Evolutionary conservation across 2,329 filamentous ascomycete genomes (phyloP).

Genomic region (Pleurostoma richardsiae): DNA sequence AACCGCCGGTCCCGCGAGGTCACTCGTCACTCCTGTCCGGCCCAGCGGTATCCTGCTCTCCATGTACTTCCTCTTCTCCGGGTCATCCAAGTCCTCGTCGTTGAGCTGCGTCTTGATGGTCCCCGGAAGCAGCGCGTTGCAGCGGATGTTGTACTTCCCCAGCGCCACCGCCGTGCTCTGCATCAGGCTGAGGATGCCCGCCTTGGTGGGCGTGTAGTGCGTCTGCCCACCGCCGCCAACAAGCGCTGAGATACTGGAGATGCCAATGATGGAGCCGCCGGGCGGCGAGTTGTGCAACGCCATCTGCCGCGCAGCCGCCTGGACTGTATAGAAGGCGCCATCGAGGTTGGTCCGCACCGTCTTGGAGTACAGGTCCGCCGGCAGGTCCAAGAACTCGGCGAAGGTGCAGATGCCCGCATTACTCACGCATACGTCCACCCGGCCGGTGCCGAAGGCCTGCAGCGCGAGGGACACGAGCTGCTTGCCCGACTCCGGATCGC

Average conservation of each 20-base stretch:
- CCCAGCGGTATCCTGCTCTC: constrained; percentile 76
- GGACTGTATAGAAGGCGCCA: constrained; percentile 83
- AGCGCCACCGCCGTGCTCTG: constrained; percentile 77
- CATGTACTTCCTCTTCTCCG: constrained; percentile 70
- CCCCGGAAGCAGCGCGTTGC: constrained; percentile 79
- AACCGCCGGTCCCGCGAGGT: constrained; percentile 78
- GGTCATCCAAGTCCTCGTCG: constrained; percentile 72
- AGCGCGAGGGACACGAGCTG: constrained; percentile 64
- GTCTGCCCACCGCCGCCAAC: constrained; percentile 75
- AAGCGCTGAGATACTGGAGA: constrained; percentile 68
- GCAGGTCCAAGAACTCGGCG: constrained; percentile 74
- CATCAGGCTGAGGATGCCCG: constrained; percentile 74
- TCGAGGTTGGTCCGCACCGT: constrained; percentile 79
- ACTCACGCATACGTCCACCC: constrained; percentile 74
- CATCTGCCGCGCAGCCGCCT: constrained; percentile 84
- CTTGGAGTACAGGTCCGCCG: constrained; percentile 61
- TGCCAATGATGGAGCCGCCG: constrained; percentile 75
- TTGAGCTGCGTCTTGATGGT: constrained; percentile 83
- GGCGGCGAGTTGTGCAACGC: constrained; percentile 52
- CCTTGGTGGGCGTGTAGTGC: constrained; percentile 88
- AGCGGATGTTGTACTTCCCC: constrained; percentile 70
- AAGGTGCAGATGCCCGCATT: constrained; percentile 90
- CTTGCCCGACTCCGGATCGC: constrained; percentile 65
- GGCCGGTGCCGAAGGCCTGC: constrained; percentile 44
- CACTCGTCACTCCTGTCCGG: constrained; percentile 63